Conservation (phyloP, 495 filamentous ascomycete genomes). For the Podospora comata region DNA sequence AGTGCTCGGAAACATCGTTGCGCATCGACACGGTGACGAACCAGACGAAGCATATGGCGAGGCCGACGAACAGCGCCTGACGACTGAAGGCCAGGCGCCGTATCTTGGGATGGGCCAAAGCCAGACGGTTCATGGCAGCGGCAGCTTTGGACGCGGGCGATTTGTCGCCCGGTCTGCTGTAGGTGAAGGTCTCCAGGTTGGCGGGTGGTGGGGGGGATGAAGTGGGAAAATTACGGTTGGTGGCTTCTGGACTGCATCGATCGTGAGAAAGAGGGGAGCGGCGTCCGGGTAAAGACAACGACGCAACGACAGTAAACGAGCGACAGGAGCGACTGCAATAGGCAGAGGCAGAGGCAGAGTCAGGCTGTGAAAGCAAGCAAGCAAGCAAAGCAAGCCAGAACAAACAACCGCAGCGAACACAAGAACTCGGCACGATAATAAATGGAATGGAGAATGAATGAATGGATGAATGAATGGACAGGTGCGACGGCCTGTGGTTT, state of each 20-base stretch:
- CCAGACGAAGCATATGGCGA: slow-evolving; percentile 22
- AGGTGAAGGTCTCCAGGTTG: slow-evolving; percentile 12
- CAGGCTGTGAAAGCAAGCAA: neutral
- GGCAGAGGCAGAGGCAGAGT: neutral
- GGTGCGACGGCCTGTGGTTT: neutral
- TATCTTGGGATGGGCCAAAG: slow-evolving; percentile 17
- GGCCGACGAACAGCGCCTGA: slow-evolving; percentile 21
- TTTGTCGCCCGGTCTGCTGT: slow-evolving; percentile 8
- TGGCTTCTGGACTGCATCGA: slow-evolving; percentile 1
- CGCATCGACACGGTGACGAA: slow-evolving; percentile 23
- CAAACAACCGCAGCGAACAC: neutral
- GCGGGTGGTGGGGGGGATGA: neutral
- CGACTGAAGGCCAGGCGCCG: slow-evolving; percentile 26
- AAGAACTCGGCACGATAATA: neutral
- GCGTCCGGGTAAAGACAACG: neutral
- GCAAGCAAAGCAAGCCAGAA: neutral
- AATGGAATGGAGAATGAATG: neutral
- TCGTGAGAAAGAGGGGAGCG: neutral
- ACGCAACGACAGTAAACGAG: neutral
- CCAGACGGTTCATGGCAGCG: slow-evolving; percentile 20
- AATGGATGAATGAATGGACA: neutral
- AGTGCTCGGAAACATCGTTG: slow-evolving; percentile 10
- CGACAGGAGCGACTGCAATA: neutral
- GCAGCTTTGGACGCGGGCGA: slow-evolving; percentile 1
- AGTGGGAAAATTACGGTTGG: neutral